Base-by-base conservation (phyloP, 2,329 filamentous ascomycete genomes). In the Coleophoma cylindrospora region DNA sequence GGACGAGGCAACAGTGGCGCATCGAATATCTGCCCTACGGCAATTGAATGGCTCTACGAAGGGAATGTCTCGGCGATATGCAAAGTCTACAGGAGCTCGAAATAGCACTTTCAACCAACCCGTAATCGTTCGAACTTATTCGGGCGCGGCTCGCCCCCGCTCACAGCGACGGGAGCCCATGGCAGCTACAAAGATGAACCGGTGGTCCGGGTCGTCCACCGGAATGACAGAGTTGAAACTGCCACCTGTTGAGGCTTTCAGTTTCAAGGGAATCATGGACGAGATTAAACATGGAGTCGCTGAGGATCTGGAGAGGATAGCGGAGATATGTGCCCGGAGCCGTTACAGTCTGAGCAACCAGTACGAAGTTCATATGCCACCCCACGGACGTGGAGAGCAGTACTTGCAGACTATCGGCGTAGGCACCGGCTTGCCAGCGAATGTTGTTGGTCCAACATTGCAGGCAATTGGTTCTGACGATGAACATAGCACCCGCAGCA, bases 291-390 rank as follows among this genome's bases (percentile, higher is more conserved):
- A 69, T 46, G 62, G 61, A 8, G 79, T 84, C 52, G 72, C 73
- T 47, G 71, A 80, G 12, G 80, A 84, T 58, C 68, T 86, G 45
- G 81, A 85, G 54, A 75, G 80, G 38, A 85, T 86, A 58, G 82
- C 82, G 11, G 81, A 85, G 63, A 85, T 86, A 33, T 86, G 81
- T 66, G 82, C 82, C 36, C 73, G 79, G 34, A 84, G 81, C 12
- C 74, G 78, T 40, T 85, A 84, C 63, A 84, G 81, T 38, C 63
- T 85, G 47, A 84, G 81, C 64, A 83, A 84, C 62, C 81, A 85
- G 61, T 84, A 85, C 58, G 82, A 84, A 59, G 79, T 83, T 7
- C 82, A 86, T 57, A 78, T 84, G 52, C 70, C 77, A 12, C 81
- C 81, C 13, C 81, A 84, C 57, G 80, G 80, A 17, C 79, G 77